Percentiles rank a stretch among this genome's conserved stretches.
Evolutionary conservation across 192 early-diverging fungal genomes (phyloP).

Genomic region (Spinellus fusiger): DNA sequence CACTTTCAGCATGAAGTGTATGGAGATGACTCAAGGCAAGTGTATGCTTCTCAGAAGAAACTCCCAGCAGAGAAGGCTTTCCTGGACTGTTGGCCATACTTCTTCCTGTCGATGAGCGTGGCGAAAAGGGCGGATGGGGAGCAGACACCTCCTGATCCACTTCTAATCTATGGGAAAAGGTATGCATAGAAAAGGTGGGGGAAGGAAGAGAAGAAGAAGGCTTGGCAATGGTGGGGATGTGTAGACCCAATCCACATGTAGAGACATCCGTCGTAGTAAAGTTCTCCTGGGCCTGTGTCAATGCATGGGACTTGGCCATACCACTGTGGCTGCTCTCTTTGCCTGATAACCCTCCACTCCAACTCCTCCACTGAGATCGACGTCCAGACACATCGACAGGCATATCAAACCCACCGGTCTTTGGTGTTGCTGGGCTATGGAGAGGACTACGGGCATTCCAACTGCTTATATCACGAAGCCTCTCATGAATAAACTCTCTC

Average conservation of each 20-base stretch:
- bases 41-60: not conserved
- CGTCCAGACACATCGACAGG: conserved; percentile 12
- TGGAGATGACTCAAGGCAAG: conserved; percentile 5
- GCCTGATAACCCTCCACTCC: conserved; percentile 27
- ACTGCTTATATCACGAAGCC: conserved; percentile 27
- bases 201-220: not conserved
- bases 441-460: not conserved
- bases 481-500: conserved; percentile 36
- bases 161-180: not conserved
- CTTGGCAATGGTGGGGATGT: not conserved
- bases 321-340: too few species aligned
- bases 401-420: not conserved
- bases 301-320: too few species aligned
- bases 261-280: too few species aligned
- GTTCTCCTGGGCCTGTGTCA: too few species aligned
- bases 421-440: conserved; percentile 4
- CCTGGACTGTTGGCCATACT: not conserved
- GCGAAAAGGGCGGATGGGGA: not conserved
- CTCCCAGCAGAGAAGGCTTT: not conserved
- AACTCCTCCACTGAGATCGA: conserved; percentile 41
- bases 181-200: not conserved
- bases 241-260: conserved; percentile 6
- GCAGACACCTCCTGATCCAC: not conserved
- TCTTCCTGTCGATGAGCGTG: not conserved
- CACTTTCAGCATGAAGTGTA: conserved; percentile 3